phyloP scores from a whole-genome alignment of 106 monocot genomes.

The Vanilla planifolia region DNA sequence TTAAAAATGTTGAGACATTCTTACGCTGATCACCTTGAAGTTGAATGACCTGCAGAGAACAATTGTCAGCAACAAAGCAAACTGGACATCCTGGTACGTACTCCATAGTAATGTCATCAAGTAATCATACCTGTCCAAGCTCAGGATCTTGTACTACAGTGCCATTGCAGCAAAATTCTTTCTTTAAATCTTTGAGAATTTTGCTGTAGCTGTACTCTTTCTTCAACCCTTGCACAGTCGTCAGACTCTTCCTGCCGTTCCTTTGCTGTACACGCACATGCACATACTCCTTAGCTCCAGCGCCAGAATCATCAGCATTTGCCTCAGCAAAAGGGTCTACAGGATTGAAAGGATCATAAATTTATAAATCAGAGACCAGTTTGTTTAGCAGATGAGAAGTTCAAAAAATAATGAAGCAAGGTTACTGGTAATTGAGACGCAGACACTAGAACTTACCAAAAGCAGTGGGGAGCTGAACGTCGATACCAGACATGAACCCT shows the following conservation, averaged over 20 bases:
- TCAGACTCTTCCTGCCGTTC: slow-evolving; percentile 88
- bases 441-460: slow-evolving; percentile 39
- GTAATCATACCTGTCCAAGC: slow-evolving; percentile 85
- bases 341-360: too few relatives aligned
- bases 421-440: not conserved
- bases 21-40: slow-evolving; percentile 96
- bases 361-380: not conserved
- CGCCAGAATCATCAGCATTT: slow-evolving; percentile 77
- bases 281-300: slow-evolving; percentile 85
- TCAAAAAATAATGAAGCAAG: too few relatives aligned
- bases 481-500: slow-evolving; percentile 91
- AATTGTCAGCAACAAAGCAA: too few relatives aligned
- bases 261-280: slow-evolving; percentile 87
- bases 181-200: slow-evolving; percentile 87
- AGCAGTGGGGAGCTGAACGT: slow-evolving; percentile 59
- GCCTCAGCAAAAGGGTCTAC: slow-evolving; percentile 90
- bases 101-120: too few relatives aligned
- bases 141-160: slow-evolving; percentile 93
- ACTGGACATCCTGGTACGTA: too few relatives aligned
- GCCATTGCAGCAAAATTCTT: slow-evolving; percentile 96
- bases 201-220: slow-evolving; percentile 86
- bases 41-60: slow-evolving; percentile 78
- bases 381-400: too few relatives aligned
- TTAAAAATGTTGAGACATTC: slow-evolving; percentile 75
- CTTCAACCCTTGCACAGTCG: slow-evolving; percentile 81